phyloP scores from a whole-genome alignment of 2,329 filamentous ascomycete genomes.

The Rosellinia necatrix region DNA sequence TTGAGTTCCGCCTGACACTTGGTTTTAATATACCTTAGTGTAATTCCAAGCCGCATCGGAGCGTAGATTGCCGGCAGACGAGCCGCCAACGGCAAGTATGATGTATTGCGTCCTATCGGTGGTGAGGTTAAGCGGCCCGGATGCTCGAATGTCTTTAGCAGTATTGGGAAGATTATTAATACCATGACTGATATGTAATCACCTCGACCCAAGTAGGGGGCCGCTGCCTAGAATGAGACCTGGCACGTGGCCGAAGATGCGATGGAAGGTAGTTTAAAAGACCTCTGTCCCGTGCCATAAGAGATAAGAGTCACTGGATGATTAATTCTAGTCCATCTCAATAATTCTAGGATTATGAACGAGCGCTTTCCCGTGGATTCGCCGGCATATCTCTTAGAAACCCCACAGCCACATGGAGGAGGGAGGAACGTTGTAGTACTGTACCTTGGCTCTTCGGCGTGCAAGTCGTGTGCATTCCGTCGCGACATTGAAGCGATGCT shows the following conservation, averaged over 20 bases:
- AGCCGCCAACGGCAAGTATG: conserved; percentile 9
- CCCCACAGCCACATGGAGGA: too few relatives aligned
- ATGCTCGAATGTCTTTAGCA: background rate
- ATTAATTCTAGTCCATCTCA: too few relatives aligned
- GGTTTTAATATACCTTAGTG: conserved; percentile 21
- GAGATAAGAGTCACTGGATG: too few relatives aligned
- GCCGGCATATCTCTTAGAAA: background rate
- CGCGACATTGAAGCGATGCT: background rate
- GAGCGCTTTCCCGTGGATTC: background rate
- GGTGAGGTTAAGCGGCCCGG: conserved; percentile 15
- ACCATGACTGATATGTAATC: background rate
- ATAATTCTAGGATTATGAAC: too few relatives aligned
- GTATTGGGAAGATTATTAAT: background rate
- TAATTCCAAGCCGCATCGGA: conserved; percentile 19
- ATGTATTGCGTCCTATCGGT: conserved; percentile 5
- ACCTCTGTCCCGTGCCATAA: too few relatives aligned
- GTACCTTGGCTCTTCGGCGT: background rate
- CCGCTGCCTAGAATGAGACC: background rate
- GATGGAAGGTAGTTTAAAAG: background rate
- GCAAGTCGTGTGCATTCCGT: background rate
- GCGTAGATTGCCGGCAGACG: conserved; percentile 17
- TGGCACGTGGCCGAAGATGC: background rate
- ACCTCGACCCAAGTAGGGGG: background rate
- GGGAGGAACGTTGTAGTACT: too few relatives aligned
- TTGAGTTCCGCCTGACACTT: conserved; percentile 10